Conservation (phyloP, 23 red algal species). For the Gracilaria vermiculophylla region DNA sequence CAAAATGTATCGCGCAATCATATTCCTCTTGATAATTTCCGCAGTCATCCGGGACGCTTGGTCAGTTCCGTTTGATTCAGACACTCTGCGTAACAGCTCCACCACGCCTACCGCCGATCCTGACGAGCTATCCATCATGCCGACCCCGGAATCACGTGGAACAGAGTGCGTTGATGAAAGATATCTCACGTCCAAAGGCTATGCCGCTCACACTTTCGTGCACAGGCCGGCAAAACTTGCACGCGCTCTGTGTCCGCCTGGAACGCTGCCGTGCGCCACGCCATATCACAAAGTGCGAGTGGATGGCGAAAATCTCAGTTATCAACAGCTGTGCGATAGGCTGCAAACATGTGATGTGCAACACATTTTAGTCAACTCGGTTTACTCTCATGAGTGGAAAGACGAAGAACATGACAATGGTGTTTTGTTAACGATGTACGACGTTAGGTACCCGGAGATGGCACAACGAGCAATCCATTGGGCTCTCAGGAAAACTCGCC, state of each 20-base stretch:
- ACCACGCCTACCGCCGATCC: neutral
- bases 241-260: neutral
- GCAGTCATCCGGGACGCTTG: neutral
- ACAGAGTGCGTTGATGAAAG: conserved; percentile 10
- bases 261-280: conserved; percentile 38
- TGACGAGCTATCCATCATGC: neutral
- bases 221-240: neutral
- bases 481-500: neutral
- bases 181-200: neutral
- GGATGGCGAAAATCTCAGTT: neutral
- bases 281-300: conserved; percentile 22
- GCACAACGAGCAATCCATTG: conserved; percentile 28
- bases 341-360: neutral
- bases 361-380: conserved; percentile 36
- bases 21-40: neutral
- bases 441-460: conserved; percentile 15
- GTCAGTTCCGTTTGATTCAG: neutral
- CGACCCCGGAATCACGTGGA: neutral
- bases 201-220: neutral
- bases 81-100: neutral
- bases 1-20: neutral
- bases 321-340: conserved; percentile 24
- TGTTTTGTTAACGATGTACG: conserved; percentile 39
- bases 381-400: conserved; percentile 44
- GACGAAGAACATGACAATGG: conserved; percentile 28